Conservation (phyloP, 2,329 filamentous ascomycete genomes). For the Ascochyta rabiei region DNA sequence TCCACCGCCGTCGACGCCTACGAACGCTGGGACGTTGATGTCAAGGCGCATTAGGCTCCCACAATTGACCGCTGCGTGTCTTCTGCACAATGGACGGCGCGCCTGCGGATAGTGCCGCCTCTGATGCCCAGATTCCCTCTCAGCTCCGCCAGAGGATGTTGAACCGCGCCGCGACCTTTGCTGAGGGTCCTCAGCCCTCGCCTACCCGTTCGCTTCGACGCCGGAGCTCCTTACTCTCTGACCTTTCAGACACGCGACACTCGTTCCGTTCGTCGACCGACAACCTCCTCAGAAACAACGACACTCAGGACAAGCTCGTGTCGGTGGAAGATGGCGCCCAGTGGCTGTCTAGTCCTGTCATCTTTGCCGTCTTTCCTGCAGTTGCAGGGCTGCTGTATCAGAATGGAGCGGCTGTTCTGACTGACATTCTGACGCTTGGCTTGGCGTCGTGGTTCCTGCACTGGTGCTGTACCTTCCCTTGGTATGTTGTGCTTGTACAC, state of each 20-base stretch:
- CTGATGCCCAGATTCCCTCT: constrained; percentile 34
- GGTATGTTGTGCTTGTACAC: constrained; percentile 60
- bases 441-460: constrained; percentile 86
- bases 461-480: constrained; percentile 89
- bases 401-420: constrained; percentile 81
- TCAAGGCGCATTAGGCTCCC: constrained; percentile 14
- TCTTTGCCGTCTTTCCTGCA: constrained; percentile 83
- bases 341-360: constrained; percentile 81
- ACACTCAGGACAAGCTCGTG: constrained; percentile 36
- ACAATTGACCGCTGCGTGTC: constrained; percentile 5
- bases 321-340: constrained; percentile 64
- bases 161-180: constrained; percentile 44
- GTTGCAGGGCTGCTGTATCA: constrained; percentile 84
- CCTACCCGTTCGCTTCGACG: constrained; percentile 53
- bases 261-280: constrained; percentile 71
- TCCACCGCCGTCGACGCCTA: background rate
- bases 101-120: constrained; percentile 21
- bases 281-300: constrained; percentile 60
- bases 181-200: constrained; percentile 36
- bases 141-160: constrained; percentile 44
- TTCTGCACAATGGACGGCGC: constrained; percentile 32
- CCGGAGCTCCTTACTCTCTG: constrained; percentile 79
- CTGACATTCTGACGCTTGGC: constrained; percentile 80
- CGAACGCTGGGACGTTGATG: constrained; percentile 14
- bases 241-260: constrained; percentile 72